A percentile compares a stretch with the other conserved stretches of the same genome.
Conservation (phyloP, 2,329 filamentous ascomycete genomes). For the Macrophomina tecta region DNA sequence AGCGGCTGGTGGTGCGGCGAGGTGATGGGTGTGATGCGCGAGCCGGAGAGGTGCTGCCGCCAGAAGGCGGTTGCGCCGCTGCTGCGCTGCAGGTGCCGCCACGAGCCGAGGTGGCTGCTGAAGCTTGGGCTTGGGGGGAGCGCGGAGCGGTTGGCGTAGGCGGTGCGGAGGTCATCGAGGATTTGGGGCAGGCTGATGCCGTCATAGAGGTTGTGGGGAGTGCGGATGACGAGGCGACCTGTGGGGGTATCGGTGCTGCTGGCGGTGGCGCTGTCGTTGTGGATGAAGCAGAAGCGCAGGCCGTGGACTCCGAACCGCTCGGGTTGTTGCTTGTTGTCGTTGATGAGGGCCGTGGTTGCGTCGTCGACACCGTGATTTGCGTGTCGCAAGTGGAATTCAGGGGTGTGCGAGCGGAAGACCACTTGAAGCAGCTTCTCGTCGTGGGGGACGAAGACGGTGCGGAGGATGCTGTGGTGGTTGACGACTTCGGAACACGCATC, state of each 20-base stretch:
- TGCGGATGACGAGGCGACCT: constrained; percentile 62
- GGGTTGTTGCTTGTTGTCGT: constrained; percentile 60
- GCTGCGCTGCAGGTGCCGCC: constrained; percentile 59
- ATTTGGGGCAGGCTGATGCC: constrained; percentile 69
- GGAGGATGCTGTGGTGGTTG: constrained; percentile 66
- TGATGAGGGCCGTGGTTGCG: constrained; percentile 60
- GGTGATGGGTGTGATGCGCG: constrained; percentile 41
- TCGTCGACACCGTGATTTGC: constrained; percentile 56
- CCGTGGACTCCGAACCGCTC: constrained; percentile 66
- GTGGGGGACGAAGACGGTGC: constrained; percentile 66
- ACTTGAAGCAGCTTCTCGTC: constrained; percentile 56
- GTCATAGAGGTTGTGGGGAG: constrained; percentile 74
- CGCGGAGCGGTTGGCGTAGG: constrained; percentile 52
- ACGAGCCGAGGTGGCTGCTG: constrained; percentile 52
- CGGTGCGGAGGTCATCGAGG: constrained; percentile 63
- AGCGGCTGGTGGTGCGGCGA: constrained; percentile 50
- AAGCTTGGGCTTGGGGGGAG: constrained; percentile 46
- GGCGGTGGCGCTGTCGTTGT: constrained; percentile 37
- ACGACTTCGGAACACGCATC: constrained; percentile 63
- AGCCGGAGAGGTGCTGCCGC: constrained; percentile 64
- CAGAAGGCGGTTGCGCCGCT: constrained; percentile 69
- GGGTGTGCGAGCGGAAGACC: constrained; percentile 61
- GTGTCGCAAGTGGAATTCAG: constrained; percentile 51
- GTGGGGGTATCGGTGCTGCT: constrained; percentile 33
- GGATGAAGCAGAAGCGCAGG: constrained; percentile 60